Evolutionary conservation across 179 eudicot genomes (phyloP).

Genomic region (Beta corolliflora): DNA sequence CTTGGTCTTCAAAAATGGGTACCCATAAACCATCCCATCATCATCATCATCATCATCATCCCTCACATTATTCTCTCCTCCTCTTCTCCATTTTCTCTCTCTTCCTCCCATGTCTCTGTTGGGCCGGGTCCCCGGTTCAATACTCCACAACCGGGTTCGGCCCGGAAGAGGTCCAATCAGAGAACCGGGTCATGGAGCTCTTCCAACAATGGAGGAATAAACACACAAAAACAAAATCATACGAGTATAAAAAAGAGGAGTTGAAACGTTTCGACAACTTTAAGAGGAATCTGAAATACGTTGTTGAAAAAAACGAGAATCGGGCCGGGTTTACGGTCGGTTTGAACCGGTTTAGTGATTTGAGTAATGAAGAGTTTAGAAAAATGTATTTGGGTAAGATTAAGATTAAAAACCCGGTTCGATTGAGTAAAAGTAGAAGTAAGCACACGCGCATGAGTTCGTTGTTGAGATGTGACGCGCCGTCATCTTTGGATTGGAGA

Average conservation of each 20-base stretch:
- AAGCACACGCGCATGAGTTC: background rate
- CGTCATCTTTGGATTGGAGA: constrained; percentile 41
- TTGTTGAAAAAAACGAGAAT: constrained; percentile 40
- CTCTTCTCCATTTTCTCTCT: constrained; percentile 31
- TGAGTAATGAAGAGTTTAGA: constrained; percentile 70
- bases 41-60: constrained; percentile 11
- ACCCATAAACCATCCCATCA: constrained; percentile 13
- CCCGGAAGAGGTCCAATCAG: constrained; percentile 33
- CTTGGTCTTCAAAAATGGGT: constrained; percentile 16
- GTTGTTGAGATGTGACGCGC: constrained; percentile 26
- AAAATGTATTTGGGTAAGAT: constrained; percentile 31
- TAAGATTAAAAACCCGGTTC: constrained; percentile 3
- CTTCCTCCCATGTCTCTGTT: constrained; percentile 32
- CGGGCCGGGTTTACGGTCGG: constrained; percentile 49
- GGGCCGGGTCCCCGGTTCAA: constrained; percentile 36
- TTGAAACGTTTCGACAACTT: constrained; percentile 49
- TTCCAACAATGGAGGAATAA: constrained; percentile 60
- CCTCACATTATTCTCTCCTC: background rate
- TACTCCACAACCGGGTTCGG: constrained; percentile 43
- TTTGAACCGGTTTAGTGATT: constrained; percentile 67
- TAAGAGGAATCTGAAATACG: constrained; percentile 45
- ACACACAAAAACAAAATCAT: constrained; percentile 47
- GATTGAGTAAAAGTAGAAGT: background rate
- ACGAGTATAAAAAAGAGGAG: constrained; percentile 37
- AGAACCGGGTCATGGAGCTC: constrained; percentile 43